A percentile compares a stretch with the other conserved stretches of the same genome.
These are phyloP conservation scores for Termitomyces sp. DNA, from an alignment of 1,284 basidiomycete species.

Conservation along the genomic window DNA sequence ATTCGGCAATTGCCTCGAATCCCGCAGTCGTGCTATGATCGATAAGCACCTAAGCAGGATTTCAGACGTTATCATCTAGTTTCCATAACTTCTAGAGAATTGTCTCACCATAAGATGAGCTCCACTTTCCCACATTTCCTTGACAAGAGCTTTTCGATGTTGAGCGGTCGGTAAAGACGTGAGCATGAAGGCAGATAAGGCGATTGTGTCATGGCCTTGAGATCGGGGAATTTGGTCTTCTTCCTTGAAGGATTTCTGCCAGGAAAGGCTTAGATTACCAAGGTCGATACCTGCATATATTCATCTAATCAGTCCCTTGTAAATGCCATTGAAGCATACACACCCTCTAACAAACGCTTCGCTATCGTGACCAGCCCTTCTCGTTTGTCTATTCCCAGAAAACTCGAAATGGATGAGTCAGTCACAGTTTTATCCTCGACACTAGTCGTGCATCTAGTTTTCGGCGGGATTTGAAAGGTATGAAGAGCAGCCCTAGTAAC, in stretches of 20 bases:
- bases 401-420: conserved; percentile 50
- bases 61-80: neutral
- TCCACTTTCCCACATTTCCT: conserved; percentile 87
- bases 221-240: conserved; percentile 33
- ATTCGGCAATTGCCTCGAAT: conserved; percentile 80
- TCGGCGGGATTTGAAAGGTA: conserved; percentile 46
- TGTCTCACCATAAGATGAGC: conserved; percentile 68
- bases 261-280: conserved; percentile 39
- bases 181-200: conserved; percentile 83
- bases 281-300: conserved; percentile 43
- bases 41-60: conserved; percentile 77
- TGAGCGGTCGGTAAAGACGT: conserved; percentile 62
- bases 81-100: neutral
- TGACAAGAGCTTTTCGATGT: conserved; percentile 64
- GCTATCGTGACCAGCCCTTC: conserved; percentile 63
- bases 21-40: conserved; percentile 79
- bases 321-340: conserved; percentile 12
- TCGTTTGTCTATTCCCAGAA: conserved; percentile 68
- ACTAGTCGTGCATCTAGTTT: conserved; percentile 16
- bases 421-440: conserved; percentile 34
- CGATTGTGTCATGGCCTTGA: conserved; percentile 53
- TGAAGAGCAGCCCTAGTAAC: conserved; percentile 55
- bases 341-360: conserved; percentile 56
- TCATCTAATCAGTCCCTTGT: neutral
- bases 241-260: conserved; percentile 54